Evolutionary conservation across 345 rosid genomes (phyloP), one percentile per base, ranked within the genome.

Genomic region (Cardamine occulta): DNA sequence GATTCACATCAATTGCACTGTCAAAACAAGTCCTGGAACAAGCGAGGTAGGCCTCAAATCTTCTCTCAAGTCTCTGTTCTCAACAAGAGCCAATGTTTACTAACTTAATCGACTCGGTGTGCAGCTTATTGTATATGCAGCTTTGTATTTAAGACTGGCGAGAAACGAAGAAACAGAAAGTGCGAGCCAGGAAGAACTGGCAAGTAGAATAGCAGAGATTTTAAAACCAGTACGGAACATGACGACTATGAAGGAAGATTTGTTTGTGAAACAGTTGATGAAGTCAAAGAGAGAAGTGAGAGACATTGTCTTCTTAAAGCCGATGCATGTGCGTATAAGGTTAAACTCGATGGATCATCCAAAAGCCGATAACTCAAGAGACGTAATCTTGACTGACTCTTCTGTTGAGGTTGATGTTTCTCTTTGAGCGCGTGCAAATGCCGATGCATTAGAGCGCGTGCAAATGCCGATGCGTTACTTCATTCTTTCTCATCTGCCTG

Each of bases 21-120:
- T 92, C 62, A 87, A 87, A 74, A 81, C 88, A 18, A 89, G 97
- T 81, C 97, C 98, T 47, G 99, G 97, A 54, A 74, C 89, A 56
- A 84, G 98, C 55, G 98, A 95, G 92, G 99, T 95, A 88, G 11
- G 66, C 51, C 58, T 54, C 7, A 42, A 14, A 24, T 72, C 53
- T 53, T 53, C 34, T 61, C 45, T 51, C 37, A 39, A 29, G 48
- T 72, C 35, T 72, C 66, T 13, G 26, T 62, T 45, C 32, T 28
- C 15, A 34, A 42, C 2, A 45, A 34, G 19, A 66, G 66, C 66
- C 47, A 39, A 47, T 15, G 8, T 14, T 48, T 59, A 29, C 48
- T 12, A 53, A 32, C 29, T 62, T 68, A 32, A 69, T 82, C 35
- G 8, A 60, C 4, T 44, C 14, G 64, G 73, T 69, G 15, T 63